Evolutionary conservation across 345 rosid genomes (phyloP), one percentile per base, ranked within the genome.

Genomic region (Brassica nigra): DNA sequence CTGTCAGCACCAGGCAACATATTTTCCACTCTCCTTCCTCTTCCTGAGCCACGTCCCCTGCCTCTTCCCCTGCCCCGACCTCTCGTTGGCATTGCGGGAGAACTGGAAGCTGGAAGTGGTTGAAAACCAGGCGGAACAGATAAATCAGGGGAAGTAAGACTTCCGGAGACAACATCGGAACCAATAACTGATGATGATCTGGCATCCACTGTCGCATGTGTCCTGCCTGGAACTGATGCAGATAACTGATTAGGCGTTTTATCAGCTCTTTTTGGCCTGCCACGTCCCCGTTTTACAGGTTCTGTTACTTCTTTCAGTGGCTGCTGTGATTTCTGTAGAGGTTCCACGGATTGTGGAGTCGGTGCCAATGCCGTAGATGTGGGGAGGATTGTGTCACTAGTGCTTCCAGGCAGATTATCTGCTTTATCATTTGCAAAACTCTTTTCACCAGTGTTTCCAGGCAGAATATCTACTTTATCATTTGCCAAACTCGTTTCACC

Each of bases 241-340:
- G 79, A 62, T 72, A 66, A 58, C 2, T 78, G 76, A 62, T 79
- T 49, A 1, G 87, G 86, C 83, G 91, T 81, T 81, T 79, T 89
- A 64, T 87, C 91, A 6, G 82, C 89, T 83, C 97, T 87, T 81
- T 90, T 88, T 31, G 98, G 98, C 82, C 98, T 90, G 74, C 98
- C 98, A 83, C 98, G 93, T n/a, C 98, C 97, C 66, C 98, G 84
- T 84, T 90, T 93, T 58, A 90, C 87, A 74, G 98, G 97, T 61
- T 90, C 91, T 20, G 90, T 90, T 69, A 83, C 87, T 75, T 91
- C 91, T 55, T 83, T 85, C 73, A 49, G 74, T 81, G 79, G 86
- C 14, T 72, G 84, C 67, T 34, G 79, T 58, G 27, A 67, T 10
- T 42, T 70, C 55, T 78, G 80, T 70, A 59, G 74, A 36, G 82